These are phyloP conservation scores for Lotmaria passim DNA, from an alignment of 208 protist species.

Conservation along the genomic window DNA sequence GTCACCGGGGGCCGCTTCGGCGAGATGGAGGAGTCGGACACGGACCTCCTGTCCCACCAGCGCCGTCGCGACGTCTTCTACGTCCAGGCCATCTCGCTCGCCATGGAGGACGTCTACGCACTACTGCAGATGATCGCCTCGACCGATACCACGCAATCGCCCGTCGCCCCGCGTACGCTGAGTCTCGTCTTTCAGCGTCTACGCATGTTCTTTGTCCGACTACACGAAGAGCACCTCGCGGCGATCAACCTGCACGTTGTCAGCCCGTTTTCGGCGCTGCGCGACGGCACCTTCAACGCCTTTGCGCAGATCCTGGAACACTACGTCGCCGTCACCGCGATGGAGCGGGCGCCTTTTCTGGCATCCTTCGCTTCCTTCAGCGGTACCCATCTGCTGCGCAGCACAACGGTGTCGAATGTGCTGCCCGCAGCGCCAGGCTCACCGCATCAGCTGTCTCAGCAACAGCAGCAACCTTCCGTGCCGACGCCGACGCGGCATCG, in stretches of 20 bases:
- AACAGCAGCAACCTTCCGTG: background rate
- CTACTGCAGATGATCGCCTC: conserved; percentile 25
- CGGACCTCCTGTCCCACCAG: conserved; percentile 15
- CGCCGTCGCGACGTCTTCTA: conserved; percentile 24
- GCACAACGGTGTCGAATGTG: background rate
- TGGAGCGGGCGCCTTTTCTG: background rate
- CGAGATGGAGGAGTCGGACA: conserved; percentile 19
- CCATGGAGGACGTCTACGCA: conserved; percentile 38
- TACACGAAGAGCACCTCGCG: conserved; percentile 37
- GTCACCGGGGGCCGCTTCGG: conserved; percentile 18
- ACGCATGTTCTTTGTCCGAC: conserved; percentile 21
- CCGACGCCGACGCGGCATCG: conserved; percentile 28
- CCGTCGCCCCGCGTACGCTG: conserved; percentile 2
- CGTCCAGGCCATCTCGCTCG: conserved; percentile 34
- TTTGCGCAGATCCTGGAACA: conserved; percentile 38
- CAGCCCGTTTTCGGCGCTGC: conserved; percentile 25
- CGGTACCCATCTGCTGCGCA: background rate
- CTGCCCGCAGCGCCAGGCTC: background rate
- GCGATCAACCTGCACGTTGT: conserved; percentile 24
- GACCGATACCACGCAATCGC: background rate
- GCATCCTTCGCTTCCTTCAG: background rate
- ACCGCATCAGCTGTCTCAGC: background rate
- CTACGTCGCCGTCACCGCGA: conserved; percentile 23
- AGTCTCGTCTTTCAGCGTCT: conserved; percentile 25
- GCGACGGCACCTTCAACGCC: conserved; percentile 39